These are phyloP conservation scores for Candida gigantensis DNA, from an alignment of 1,139 yeast species.

Conservation along the genomic window DNA sequence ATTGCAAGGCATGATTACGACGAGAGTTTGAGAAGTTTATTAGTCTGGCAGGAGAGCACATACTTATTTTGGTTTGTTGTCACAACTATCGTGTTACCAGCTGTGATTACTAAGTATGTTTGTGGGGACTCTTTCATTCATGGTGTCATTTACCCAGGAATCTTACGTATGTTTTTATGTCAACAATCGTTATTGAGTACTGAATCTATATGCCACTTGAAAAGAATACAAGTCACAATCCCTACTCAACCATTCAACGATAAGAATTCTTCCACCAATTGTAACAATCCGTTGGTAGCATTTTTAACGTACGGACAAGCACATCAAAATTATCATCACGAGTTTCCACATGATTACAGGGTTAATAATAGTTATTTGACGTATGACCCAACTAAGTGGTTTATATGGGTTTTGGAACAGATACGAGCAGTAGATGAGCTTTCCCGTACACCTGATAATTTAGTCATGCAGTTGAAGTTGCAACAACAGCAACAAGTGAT, in stretches of 20 bases:
- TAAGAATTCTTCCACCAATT: conserved; percentile 52
- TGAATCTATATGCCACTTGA: conserved; percentile 62
- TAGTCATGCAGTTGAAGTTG: conserved; percentile 55
- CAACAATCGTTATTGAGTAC: conserved; percentile 60
- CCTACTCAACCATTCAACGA: conserved; percentile 65
- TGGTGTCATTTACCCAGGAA: conserved; percentile 63
- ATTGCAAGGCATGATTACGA: conserved; percentile 18
- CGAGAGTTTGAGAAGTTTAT: conserved; percentile 25
- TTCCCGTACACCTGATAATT: conserved; percentile 45
- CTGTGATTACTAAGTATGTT: conserved; percentile 37
- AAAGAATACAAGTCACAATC: conserved; percentile 40
- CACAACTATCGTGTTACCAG: conserved; percentile 54
- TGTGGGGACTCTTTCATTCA: conserved; percentile 49
- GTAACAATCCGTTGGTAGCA: conserved; percentile 52
- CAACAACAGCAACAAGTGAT: conserved; percentile 67
- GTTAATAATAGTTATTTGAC: conserved; percentile 49
- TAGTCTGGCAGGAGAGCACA: conserved; percentile 60
- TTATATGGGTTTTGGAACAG: conserved; percentile 40
- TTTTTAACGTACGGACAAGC: conserved; percentile 65
- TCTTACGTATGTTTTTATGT: conserved; percentile 54
- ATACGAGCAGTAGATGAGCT: conserved; percentile 42
- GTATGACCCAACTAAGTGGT: conserved; percentile 72
- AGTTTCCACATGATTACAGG: conserved; percentile 69
- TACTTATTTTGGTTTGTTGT: conserved; percentile 45
- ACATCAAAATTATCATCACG: conserved; percentile 71